Evolutionary conservation across 352 stramenopile species (phyloP).

Genomic region (Phytophthora pini): DNA sequence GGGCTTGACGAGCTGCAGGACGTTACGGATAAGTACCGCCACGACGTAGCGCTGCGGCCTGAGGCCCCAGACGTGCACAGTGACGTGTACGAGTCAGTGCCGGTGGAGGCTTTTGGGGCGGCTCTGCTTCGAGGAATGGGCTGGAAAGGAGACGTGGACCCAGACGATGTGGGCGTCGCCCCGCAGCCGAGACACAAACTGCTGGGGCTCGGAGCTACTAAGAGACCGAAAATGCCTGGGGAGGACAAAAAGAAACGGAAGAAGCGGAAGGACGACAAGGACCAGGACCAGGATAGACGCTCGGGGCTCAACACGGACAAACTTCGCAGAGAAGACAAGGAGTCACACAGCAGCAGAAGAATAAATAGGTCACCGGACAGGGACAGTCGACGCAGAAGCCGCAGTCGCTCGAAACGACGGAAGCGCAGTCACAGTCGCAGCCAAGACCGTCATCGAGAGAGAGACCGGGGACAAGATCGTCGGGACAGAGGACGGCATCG

Average conservation of each 20-base stretch:
- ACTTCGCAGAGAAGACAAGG: conserved; percentile 18
- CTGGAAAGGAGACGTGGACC: conserved; percentile 88
- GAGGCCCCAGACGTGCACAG: conserved; percentile 86
- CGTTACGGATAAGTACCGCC: conserved; percentile 85
- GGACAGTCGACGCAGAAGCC: conserved; percentile 14
- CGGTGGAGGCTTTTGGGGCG: conserved; percentile 95
- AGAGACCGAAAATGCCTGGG: conserved; percentile 56
- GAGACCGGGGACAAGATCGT: conserved; percentile 23
- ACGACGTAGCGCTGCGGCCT: conserved; percentile 81
- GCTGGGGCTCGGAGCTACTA: conserved; percentile 93
- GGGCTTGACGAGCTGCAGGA: conserved; percentile 70
- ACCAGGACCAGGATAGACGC: conserved; percentile 11
- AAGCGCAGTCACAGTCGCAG: conserved; percentile 24
- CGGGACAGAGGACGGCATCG: conserved; percentile 15
- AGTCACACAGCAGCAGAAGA: conserved; percentile 12
- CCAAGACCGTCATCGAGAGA: conserved; percentile 9
- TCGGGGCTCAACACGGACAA: conserved; percentile 22
- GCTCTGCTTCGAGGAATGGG: conserved; percentile 98
- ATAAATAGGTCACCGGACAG: conserved; percentile 12
- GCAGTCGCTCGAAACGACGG: conserved; percentile 16
- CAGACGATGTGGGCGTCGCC: conserved; percentile 45
- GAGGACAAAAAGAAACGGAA: conserved; percentile 54
- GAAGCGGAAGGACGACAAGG: conserved; percentile 21
- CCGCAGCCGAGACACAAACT: conserved; percentile 90
- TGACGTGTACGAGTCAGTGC: conserved; percentile 87